Evolutionary conservation across 805 yeast genomes (phyloP), one percentile per base, ranked within the genome.

Genomic region (Lachancea waltii): DNA sequence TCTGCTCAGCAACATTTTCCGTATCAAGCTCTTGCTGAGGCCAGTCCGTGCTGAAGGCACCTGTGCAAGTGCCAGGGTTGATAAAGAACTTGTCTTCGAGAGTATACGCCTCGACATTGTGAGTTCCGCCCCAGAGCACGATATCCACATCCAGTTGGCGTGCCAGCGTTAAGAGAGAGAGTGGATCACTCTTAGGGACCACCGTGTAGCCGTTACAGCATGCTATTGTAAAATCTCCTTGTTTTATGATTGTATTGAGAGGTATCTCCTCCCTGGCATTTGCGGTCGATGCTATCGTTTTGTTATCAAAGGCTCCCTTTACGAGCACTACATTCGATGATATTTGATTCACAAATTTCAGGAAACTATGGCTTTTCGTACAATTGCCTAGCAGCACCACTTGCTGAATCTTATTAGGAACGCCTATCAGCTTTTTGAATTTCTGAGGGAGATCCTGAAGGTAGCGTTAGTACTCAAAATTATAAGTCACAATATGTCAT

Each of bases 51-150:
- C 73, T 72, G 47, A 73, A 77, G 0, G 97, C 96, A 18, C 98
- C 98, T 0, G 97, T 89, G 29, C 95, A 95, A 55, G 95, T 82
- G 0, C 98, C 98, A 0, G 98, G 97, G 58, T 85, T 90, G n/a
- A 92, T 73, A 54, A 92, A 92, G 58, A 89, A 85, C 61, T 85
- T 85, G 16, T 94, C 95, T 47, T 87, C 97, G 41, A 89, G 65
- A 7, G 92, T 84, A 54, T 87, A 90, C 0, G 97, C 96, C 55
- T 90, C 97, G 4, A 86, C 94, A 47, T 78, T 76, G 57, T 86
- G 95, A 2, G 95, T 82, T 0, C 95, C 95, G 10, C 97, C 97
- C 83, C 92, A 86, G 10, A 92, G 68, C 47, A 92, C 66, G 4
- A 92, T 74, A 60, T 92, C 97, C 27, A 85, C 97, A 56, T 89